A percentile compares a stretch with the other conserved stretches of the same genome.
phyloP scores from a whole-genome alignment of 2,329 filamentous ascomycete genomes.

The Penicillium sp. region DNA sequence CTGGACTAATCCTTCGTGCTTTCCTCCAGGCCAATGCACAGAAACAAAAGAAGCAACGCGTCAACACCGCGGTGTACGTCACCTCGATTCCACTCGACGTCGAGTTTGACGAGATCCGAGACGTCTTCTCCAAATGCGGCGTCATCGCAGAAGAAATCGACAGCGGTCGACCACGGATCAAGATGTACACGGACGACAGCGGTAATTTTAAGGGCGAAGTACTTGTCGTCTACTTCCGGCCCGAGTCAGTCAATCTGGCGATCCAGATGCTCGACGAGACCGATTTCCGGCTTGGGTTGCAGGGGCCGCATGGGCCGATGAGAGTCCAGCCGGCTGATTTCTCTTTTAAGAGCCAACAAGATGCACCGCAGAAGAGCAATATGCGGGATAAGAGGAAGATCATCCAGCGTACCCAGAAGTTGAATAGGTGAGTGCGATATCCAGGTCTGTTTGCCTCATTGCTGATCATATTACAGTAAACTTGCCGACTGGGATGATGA shows the following conservation, averaged over 20 bases:
- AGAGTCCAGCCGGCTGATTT: constrained; percentile 79
- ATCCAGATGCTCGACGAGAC: constrained; percentile 55
- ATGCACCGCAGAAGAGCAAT: constrained; percentile 54
- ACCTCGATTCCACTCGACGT: constrained; percentile 80
- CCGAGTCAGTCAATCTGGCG: constrained; percentile 75
- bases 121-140: constrained; percentile 82
- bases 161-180: constrained; percentile 81
- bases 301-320: constrained; percentile 61
- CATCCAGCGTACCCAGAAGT: constrained; percentile 84
- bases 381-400: constrained; percentile 80
- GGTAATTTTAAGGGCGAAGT: constrained; percentile 92
- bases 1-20: neutral
- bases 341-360: constrained; percentile 85
- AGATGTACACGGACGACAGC: constrained; percentile 78
- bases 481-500: constrained; percentile 96
- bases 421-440: constrained; percentile 58
- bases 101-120: constrained; percentile 73
- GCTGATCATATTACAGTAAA: constrained; percentile 56
- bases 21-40: constrained; percentile 29
- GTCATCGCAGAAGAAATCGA: constrained; percentile 95
- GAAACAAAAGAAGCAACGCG: constrained; percentile 45
- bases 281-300: constrained; percentile 67
- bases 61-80: constrained; percentile 91
- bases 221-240: constrained; percentile 89
- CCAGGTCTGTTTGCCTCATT: neutral